phyloP scores from a whole-genome alignment of 306 rosid species.

The Cotoneaster glaucophyllus region DNA sequence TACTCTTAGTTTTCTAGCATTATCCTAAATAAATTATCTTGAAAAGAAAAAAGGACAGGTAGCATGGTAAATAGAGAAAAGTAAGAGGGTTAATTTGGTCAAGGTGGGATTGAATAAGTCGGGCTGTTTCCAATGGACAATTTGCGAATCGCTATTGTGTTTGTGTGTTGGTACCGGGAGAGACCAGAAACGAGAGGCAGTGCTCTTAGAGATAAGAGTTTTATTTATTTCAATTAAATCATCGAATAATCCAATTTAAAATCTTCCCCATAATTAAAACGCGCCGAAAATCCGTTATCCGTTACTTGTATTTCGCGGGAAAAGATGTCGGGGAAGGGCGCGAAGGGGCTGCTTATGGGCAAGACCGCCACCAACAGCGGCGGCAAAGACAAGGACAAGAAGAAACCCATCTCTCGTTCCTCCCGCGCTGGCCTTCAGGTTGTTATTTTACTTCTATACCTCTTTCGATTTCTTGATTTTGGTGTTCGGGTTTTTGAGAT shows the following conservation, averaged over 20 bases:
- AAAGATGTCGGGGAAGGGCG: slow-evolving; percentile 79
- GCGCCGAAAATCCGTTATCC: not conserved
- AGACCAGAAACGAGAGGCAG: not conserved
- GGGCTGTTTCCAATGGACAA: not conserved
- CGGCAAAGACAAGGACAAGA: slow-evolving; percentile 70
- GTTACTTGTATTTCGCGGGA: slow-evolving; percentile 27
- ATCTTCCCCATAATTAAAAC: not conserved
- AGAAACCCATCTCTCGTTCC: slow-evolving; percentile 72
- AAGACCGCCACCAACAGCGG: slow-evolving; percentile 33
- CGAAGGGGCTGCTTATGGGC: slow-evolving; percentile 63
- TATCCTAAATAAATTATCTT: no score
- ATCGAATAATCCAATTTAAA: not conserved
- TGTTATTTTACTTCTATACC: not conserved
- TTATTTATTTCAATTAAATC: not conserved
- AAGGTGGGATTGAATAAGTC: not conserved
- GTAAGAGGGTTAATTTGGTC: slow-evolving; percentile 4
- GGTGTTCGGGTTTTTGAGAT: not conserved
- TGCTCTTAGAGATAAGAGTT: not conserved
- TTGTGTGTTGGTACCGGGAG: not conserved
- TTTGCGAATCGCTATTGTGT: not conserved
- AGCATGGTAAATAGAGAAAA: not conserved
- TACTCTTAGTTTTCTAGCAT: no score
- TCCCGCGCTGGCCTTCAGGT: slow-evolving; percentile 88
- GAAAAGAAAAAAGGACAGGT: not conserved
- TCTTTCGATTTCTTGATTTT: not conserved